Percentiles rank a stretch among this genome's conserved stretches.
Conservation (phyloP, 805 yeast species). For the Suhomyces vadensis region DNA sequence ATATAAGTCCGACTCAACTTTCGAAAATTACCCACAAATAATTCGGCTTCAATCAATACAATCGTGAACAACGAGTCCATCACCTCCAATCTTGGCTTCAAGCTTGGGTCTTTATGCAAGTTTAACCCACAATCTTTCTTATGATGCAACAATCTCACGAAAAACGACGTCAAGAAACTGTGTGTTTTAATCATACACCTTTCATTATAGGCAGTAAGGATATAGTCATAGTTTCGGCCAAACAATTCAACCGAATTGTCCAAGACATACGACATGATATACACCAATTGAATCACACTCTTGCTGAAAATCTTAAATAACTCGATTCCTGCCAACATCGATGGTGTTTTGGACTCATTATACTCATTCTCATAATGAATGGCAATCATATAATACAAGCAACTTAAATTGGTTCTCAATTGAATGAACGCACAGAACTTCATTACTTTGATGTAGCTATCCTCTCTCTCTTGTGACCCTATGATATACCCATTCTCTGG, state of each 20-base stretch:
- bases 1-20: conserved; percentile 38
- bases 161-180: conserved; percentile 38
- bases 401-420: conserved; percentile 40
- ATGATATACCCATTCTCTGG: conserved; percentile 16
- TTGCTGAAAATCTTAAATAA: conserved; percentile 42
- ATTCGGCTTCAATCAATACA: conserved; percentile 39
- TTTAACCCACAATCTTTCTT: conserved; percentile 32
- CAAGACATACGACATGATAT: conserved; percentile 43
- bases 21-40: conserved; percentile 44
- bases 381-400: conserved; percentile 43
- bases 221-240: conserved; percentile 40
- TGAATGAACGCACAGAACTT: conserved; percentile 38
- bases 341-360: conserved; percentile 26
- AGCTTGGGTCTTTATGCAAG: conserved; percentile 14
- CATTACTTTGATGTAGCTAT: conserved; percentile 33
- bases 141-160: conserved; percentile 40
- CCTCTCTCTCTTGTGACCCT: conserved; percentile 27
- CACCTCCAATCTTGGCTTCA: conserved; percentile 28
- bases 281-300: conserved; percentile 43
- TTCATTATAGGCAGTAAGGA: conserved; percentile 39
- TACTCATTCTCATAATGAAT: conserved; percentile 39
- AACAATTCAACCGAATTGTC: conserved; percentile 44
- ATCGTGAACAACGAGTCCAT: conserved; percentile 33
- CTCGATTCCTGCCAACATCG: conserved; percentile 42
- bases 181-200: conserved; percentile 43